phyloP scores from a whole-genome alignment of 73 alveolate species.

The Paramecium octaurelia region DNA sequence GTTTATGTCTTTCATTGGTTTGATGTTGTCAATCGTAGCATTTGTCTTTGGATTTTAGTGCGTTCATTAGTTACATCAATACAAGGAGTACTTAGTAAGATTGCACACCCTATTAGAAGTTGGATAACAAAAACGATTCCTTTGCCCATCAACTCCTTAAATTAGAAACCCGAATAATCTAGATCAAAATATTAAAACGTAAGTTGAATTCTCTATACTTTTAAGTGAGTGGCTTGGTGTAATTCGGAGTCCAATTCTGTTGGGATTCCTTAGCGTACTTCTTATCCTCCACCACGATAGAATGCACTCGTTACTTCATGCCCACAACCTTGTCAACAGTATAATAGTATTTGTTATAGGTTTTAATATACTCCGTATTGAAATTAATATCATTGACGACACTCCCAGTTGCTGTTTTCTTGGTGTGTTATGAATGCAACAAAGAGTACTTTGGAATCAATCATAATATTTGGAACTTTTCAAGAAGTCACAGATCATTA shows the following conservation, averaged over 20 bases:
- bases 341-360: background rate
- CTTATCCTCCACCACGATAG: background rate
- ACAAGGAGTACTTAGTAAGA: background rate
- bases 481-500: background rate
- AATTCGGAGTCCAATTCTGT: background rate
- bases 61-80: background rate
- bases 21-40: slow-evolving; percentile 3
- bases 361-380: background rate
- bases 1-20: background rate
- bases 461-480: background rate
- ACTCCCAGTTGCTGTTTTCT: background rate
- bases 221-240: background rate
- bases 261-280: background rate
- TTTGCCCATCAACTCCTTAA: background rate
- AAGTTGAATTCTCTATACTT: background rate
- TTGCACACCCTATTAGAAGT: background rate
- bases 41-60: slow-evolving; percentile 1
- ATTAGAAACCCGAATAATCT: background rate
- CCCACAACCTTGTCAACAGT: background rate
- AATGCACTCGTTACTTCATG: background rate
- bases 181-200: background rate
- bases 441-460: background rate
- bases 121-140: background rate
- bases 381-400: background rate
- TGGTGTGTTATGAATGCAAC: slow-evolving; percentile 5